Conservation (phyloP, 345 rosid species). For the Arabis alpina region DNA sequence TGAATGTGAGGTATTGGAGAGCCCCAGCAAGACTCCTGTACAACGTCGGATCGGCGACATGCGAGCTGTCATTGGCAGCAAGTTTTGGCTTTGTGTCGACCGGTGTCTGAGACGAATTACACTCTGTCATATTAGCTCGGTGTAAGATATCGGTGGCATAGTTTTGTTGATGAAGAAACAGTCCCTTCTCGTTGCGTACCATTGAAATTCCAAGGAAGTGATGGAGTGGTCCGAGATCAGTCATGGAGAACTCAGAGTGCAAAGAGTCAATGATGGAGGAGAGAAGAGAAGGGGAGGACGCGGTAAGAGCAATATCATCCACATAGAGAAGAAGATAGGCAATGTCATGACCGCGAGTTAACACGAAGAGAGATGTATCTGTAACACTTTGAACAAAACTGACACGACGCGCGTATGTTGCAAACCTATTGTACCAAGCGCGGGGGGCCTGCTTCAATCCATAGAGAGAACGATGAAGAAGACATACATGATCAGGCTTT, state of each 20-base stretch:
- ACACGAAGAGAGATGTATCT: neutral
- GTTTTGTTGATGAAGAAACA: neutral
- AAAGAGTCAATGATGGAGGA: neutral
- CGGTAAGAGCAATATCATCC: neutral
- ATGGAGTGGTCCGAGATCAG: neutral
- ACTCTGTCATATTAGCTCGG: neutral
- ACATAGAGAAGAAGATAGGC: neutral
- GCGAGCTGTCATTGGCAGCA: neutral
- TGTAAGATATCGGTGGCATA: neutral
- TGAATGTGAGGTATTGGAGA: neutral
- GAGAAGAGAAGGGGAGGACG: neutral
- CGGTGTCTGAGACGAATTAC: neutral
- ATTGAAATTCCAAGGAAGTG: neutral
- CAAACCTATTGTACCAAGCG: neutral
- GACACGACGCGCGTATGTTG: neutral
- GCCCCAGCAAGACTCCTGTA: neutral
- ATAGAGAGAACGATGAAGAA: neutral
- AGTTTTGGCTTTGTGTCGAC: neutral
- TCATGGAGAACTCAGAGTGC: neutral
- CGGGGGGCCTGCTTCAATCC: neutral
- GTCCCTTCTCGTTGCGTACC: rapidly evolving
- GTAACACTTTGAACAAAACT: neutral
- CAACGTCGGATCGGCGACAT: neutral
- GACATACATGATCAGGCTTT: neutral
- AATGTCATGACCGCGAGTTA: rapidly evolving